A percentile compares a stretch with the other conserved stretches of the same genome.
These are phyloP conservation scores for Magnusiomyces paraingens DNA, from an alignment of 1,139 yeast genomes.

Conservation along the genomic window DNA sequence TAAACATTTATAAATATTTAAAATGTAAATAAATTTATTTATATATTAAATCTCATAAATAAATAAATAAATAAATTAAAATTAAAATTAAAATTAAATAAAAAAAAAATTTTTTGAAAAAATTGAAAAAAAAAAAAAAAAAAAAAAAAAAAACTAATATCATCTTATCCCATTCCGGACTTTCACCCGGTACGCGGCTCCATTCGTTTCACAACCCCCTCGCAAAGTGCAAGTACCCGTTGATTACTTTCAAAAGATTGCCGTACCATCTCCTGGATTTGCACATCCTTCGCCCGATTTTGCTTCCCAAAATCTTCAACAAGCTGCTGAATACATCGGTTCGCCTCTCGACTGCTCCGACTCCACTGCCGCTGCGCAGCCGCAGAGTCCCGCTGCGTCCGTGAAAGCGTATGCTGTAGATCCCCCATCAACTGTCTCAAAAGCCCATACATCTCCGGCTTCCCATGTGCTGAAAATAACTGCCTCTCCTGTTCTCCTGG, in stretches of 20 bases:
- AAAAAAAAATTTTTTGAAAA: neutral
- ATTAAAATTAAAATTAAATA: neutral
- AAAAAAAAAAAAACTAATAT: too few relatives aligned
- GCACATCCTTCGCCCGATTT: neutral
- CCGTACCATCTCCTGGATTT: neutral
- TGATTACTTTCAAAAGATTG: neutral
- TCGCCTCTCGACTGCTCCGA: neutral
- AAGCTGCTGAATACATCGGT: too few relatives aligned
- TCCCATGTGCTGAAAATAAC: neutral
- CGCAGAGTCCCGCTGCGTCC: too few relatives aligned
- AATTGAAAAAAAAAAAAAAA: neutral
- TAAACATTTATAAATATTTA: too few relatives aligned
- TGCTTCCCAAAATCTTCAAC: neutral
- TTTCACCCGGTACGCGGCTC: neutral
- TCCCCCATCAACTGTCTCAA: too few relatives aligned
- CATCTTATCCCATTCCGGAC: neutral
- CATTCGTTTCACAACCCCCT: neutral
- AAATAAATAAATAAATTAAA: neutral
- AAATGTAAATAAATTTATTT: too few relatives aligned
- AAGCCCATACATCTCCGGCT: too few relatives aligned
- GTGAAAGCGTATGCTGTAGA: too few relatives aligned
- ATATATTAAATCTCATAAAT: neutral
- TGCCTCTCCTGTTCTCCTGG: too few relatives aligned
- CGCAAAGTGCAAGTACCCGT: neutral
- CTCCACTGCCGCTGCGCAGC: too few relatives aligned